These are phyloP conservation scores for Monosporascus sp. DNA, from an alignment of 2,329 filamentous ascomycete species.

Conservation along the genomic window DNA sequence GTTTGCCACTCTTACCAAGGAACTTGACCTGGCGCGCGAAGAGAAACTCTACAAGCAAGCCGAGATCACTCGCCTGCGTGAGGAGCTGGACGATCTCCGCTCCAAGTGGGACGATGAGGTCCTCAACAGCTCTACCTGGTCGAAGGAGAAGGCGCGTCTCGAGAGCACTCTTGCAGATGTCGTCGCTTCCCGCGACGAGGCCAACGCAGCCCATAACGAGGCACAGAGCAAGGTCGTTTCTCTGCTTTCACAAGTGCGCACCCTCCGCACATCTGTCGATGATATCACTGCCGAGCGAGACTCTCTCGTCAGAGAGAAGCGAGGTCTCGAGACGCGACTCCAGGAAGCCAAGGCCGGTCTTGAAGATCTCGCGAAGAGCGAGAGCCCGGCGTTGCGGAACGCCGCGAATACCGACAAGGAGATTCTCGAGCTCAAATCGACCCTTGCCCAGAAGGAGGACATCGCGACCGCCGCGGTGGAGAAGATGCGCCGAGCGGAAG, in stretches of 20 bases:
- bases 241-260: slow-evolving; percentile 82
- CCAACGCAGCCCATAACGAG: slow-evolving; percentile 87
- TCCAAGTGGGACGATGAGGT: slow-evolving; percentile 99
- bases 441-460: slow-evolving; percentile 87
- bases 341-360: slow-evolving; percentile 83
- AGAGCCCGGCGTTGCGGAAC: slow-evolving; percentile 82
- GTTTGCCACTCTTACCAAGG: slow-evolving; percentile 81
- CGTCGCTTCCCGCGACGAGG: slow-evolving; percentile 87
- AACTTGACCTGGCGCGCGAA: slow-evolving; percentile 89
- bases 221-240: slow-evolving; percentile 90
- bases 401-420: slow-evolving; percentile 85
- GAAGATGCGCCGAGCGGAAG: slow-evolving; percentile 94
- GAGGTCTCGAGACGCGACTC: slow-evolving; percentile 75
- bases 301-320: slow-evolving; percentile 80
- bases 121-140: slow-evolving; percentile 95
- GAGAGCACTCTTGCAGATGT: slow-evolving; percentile 87
- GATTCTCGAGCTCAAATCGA: slow-evolving; percentile 82
- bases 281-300: slow-evolving; percentile 84
- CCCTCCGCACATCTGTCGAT: slow-evolving; percentile 76
- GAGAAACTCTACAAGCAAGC: slow-evolving; percentile 80
- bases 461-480: slow-evolving; percentile 86
- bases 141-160: slow-evolving; percentile 91
- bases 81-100: slow-evolving; percentile 90
- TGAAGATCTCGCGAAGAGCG: slow-evolving; percentile 79
- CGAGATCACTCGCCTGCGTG: slow-evolving; percentile 82